These are phyloP conservation scores for Oenanthe javanica DNA, from an alignment of 140 eudicot species.

Conservation along the genomic window DNA sequence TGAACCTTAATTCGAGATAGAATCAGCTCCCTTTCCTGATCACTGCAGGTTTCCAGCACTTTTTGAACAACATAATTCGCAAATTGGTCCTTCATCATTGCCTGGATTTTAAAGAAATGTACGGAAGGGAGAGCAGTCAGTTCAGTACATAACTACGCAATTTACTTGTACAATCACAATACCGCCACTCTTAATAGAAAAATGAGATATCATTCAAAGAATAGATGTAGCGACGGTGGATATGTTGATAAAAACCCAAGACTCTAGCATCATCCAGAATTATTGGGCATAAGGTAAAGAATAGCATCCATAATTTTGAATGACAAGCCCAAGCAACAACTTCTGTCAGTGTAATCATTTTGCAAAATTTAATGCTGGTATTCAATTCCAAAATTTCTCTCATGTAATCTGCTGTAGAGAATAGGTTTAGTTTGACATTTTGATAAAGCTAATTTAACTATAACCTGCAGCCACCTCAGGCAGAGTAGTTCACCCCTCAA, in stretches of 20 bases:
- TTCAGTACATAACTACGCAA: background rate
- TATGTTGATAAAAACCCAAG: too few relatives aligned
- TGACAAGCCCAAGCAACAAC: too few relatives aligned
- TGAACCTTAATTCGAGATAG: slow-evolving; percentile 85
- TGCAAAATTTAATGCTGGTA: background rate
- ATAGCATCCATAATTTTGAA: too few relatives aligned
- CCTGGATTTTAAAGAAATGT: slow-evolving; percentile 32
- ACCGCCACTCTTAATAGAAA: background rate
- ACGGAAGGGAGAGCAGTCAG: background rate
- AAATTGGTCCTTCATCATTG: slow-evolving; percentile 98
- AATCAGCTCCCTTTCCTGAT: slow-evolving; percentile 86
- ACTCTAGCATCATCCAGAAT: too few relatives aligned
- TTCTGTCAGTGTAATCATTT: background rate
- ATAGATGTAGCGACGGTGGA: too few relatives aligned
- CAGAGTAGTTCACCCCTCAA: background rate
- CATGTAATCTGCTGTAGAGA: background rate
- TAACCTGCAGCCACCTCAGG: background rate
- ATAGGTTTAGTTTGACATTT: background rate
- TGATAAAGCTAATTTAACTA: background rate
- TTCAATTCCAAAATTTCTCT: background rate
- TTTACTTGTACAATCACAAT: background rate
- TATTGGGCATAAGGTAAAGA: too few relatives aligned
- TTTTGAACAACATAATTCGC: slow-evolving; percentile 98
- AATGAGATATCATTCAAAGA: too few relatives aligned
- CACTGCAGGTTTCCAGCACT: slow-evolving; percentile 90